These are phyloP conservation scores for Clavariopsis aquatica DNA, from an alignment of 495 filamentous ascomycete species.

Conservation along the genomic window DNA sequence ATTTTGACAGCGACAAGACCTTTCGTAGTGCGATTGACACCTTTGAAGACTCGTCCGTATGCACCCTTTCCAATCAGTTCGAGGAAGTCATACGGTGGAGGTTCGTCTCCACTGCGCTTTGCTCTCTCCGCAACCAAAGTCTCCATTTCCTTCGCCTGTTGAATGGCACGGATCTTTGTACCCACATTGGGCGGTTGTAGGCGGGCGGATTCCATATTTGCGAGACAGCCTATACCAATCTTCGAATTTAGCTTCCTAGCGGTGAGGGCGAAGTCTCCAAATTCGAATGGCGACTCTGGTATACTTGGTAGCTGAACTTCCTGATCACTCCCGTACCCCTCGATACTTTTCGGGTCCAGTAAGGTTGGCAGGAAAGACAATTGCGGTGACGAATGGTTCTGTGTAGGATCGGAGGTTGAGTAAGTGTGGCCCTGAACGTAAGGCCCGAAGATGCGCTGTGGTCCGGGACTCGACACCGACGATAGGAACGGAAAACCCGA, in stretches of 20 bases:
- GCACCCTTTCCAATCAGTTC: conserved; percentile 96
- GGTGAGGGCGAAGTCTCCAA: not conserved
- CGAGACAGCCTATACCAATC: not conserved
- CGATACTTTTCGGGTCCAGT: not conserved
- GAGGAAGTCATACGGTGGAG: conserved; percentile 70
- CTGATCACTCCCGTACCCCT: not conserved
- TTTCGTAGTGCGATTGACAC: conserved; percentile 60
- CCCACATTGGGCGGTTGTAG: conserved; percentile 30
- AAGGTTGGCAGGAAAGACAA: not conserved
- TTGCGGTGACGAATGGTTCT: not conserved
- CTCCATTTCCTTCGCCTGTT: conserved; percentile 95
- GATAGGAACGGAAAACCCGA: not conserved
- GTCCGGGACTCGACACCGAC: not conserved
- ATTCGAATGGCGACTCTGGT: conserved; percentile 5
- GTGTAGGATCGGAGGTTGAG: conserved; percentile 2
- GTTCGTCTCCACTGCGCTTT: conserved; percentile 40
- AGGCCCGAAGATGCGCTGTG: not conserved
- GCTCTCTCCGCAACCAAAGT: conserved; percentile 45
- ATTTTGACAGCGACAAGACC: conserved; percentile 89
- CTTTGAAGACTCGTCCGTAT: conserved; percentile 93
- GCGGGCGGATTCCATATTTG: conserved; percentile 24
- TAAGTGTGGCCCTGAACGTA: not conserved
- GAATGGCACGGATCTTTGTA: conserved; percentile 72
- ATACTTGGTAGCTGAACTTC: not conserved
- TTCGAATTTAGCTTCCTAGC: not conserved